Percentiles rank a stretch among this genome's conserved stretches.
Conservation (phyloP, 2,329 filamentous ascomycete genomes). For the Aureobasidium sp. region DNA sequence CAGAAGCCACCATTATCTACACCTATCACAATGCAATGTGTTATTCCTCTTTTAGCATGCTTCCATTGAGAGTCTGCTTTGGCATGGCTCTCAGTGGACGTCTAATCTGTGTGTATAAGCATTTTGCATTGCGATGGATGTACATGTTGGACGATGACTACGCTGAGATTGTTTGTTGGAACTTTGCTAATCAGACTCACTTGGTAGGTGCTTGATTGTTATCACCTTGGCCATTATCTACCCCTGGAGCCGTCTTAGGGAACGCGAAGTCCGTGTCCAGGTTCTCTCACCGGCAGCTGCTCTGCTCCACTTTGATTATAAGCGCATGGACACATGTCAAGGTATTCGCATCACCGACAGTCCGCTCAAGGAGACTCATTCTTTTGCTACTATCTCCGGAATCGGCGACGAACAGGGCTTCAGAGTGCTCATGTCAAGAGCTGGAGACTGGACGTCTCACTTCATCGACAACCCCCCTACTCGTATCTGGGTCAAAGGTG, state of each 20-base stretch:
- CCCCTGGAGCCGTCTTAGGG: slow-evolving; percentile 67
- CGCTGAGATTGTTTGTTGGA: background rate
- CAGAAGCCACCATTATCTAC: background rate
- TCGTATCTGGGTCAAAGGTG: slow-evolving; percentile 60
- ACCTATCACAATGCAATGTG: background rate
- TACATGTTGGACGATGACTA: background rate
- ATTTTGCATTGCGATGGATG: background rate
- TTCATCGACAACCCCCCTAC: slow-evolving; percentile 57
- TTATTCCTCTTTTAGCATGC: background rate
- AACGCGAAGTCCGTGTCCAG: slow-evolving; percentile 58
- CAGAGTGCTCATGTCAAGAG: slow-evolving; percentile 63
- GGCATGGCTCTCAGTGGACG: background rate
- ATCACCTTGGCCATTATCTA: slow-evolving; percentile 61
- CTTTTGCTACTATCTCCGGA: slow-evolving; percentile 66
- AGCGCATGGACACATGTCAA: slow-evolving; percentile 32
- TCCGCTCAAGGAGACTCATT: slow-evolving; percentile 66
- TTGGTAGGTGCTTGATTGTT: slow-evolving; percentile 45
- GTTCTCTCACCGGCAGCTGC: slow-evolving; percentile 65
- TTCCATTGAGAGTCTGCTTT: background rate
- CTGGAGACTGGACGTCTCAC: slow-evolving; percentile 65
- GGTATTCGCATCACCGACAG: slow-evolving; percentile 53
- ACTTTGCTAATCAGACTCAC: background rate
- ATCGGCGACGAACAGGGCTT: slow-evolving; percentile 48
- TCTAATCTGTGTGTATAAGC: background rate
- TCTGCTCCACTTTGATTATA: slow-evolving; percentile 62